These are phyloP conservation scores for Fusarium graminum DNA, from an alignment of 2,329 filamentous ascomycete genomes.

Conservation along the genomic window DNA sequence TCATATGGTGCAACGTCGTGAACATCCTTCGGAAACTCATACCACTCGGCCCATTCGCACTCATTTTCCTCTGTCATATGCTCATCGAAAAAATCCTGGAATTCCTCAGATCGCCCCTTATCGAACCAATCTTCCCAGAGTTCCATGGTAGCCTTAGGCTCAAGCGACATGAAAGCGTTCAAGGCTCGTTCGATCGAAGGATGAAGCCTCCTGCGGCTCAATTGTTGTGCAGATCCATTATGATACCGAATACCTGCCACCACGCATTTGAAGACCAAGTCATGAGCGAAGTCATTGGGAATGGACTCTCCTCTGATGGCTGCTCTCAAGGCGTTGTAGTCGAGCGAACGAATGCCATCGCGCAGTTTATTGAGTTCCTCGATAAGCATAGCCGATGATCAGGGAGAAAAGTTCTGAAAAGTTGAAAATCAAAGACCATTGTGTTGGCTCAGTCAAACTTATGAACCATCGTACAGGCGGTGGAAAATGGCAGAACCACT, in stretches of 20 bases:
- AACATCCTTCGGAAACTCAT: background rate
- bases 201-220: background rate
- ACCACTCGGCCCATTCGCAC: background rate
- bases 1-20: background rate
- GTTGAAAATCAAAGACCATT: no score
- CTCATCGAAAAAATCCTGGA: background rate
- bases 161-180: constrained; percentile 45
- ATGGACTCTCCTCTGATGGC: background rate
- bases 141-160: background rate
- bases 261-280: background rate
- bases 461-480: background rate
- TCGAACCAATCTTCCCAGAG: background rate
- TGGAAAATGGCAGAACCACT: background rate
- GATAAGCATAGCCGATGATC: background rate
- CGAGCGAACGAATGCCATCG: background rate
- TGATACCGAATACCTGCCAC: constrained; percentile 2
- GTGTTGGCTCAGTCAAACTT: no score
- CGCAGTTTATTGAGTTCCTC: background rate
- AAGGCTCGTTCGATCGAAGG: constrained; percentile 1
- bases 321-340: background rate
- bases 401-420: background rate
- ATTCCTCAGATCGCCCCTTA: background rate
- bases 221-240: background rate
- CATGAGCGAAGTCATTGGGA: background rate
- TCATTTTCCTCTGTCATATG: background rate